A percentile compares a stretch with the other conserved stretches of the same genome.
Conservation (phyloP, 1,284 basidiomycete species). For the Marasmius oreades region DNA sequence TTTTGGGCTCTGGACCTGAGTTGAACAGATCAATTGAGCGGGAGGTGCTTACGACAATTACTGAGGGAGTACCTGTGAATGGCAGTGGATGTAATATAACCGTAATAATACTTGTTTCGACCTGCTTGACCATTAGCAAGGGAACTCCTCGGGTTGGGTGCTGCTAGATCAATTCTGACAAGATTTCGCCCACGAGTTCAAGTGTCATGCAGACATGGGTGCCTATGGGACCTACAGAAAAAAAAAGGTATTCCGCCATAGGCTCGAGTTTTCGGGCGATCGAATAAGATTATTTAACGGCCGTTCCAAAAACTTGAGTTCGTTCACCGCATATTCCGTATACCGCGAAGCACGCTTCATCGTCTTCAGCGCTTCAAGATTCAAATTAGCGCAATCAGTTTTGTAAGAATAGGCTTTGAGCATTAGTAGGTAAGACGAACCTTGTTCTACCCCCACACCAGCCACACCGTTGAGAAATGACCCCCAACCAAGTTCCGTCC, state of each 20-base stretch:
- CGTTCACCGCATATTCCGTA: slow-evolving; percentile 97
- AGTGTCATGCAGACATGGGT: slow-evolving; percentile 99
- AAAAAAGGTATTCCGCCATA: too few species aligned
- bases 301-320: slow-evolving; percentile 96
- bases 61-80: slow-evolving; percentile 62
- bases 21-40: slow-evolving; percentile 9
- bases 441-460: slow-evolving; percentile 83
- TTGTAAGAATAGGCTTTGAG: too few species aligned
- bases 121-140: slow-evolving; percentile 91
- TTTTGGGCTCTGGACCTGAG: slow-evolving; percentile 96
- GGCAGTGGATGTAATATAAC: slow-evolving; percentile 95
- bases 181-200: slow-evolving; percentile 96
- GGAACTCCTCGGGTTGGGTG: slow-evolving; percentile 95
- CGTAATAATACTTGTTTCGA: slow-evolving; percentile 94
- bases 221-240: slow-evolving; percentile 95
- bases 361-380: slow-evolving; percentile 96
- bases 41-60: slow-evolving; percentile 23
- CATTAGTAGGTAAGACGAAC: slow-evolving; percentile 53
- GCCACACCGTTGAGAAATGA: slow-evolving; percentile 95
- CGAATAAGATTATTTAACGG: slow-evolving; percentile 59
- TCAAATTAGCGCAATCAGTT: slow-evolving; percentile 53
- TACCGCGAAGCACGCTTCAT: slow-evolving; percentile 97
- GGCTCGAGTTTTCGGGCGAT: slow-evolving; percentile 39
- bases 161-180: slow-evolving; percentile 97
- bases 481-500: slow-evolving; percentile 98